These are phyloP conservation scores for Diaporthe batatas DNA, from an alignment of 2,329 filamentous ascomycete genomes.

Conservation along the genomic window DNA sequence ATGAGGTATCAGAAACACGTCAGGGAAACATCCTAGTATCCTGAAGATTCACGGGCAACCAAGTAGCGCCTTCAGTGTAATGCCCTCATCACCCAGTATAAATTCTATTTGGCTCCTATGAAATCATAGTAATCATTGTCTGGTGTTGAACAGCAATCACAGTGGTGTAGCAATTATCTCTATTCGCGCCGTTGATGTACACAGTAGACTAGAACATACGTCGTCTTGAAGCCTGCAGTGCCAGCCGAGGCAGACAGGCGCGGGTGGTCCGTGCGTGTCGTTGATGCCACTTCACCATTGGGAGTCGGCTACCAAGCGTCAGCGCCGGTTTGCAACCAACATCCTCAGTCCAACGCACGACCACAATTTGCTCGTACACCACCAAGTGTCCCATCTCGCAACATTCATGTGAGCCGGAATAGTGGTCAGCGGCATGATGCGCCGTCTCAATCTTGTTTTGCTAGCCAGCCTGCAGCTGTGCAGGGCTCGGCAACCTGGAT, in stretches of 20 bases:
- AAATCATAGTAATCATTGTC: neutral
- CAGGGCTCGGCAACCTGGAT: conserved; percentile 67
- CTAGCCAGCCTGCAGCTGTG: conserved; percentile 60
- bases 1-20: neutral
- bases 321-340: conserved; percentile 39
- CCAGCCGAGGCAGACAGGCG: neutral
- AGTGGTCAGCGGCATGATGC: conserved; percentile 60
- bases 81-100: too few relatives aligned
- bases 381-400: conserved; percentile 27
- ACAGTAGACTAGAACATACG: too few relatives aligned
- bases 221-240: neutral
- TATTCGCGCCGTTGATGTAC: too few relatives aligned
- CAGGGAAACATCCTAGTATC: neutral
- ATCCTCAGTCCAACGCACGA: neutral
- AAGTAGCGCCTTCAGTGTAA: neutral
- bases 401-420: conserved; percentile 52
- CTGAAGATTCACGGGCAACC: neutral
- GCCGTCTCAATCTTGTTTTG: conserved; percentile 61
- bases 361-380: conserved; percentile 12
- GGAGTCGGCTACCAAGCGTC: conserved; percentile 27
- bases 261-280: conserved; percentile 19
- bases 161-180: neutral
- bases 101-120: neutral
- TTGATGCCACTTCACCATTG: conserved; percentile 45
- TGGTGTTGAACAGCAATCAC: neutral